Evolutionary conservation across 2,329 filamentous ascomycete genomes (phyloP).

Genomic region (Scopulariopsis brevicaulis): DNA sequence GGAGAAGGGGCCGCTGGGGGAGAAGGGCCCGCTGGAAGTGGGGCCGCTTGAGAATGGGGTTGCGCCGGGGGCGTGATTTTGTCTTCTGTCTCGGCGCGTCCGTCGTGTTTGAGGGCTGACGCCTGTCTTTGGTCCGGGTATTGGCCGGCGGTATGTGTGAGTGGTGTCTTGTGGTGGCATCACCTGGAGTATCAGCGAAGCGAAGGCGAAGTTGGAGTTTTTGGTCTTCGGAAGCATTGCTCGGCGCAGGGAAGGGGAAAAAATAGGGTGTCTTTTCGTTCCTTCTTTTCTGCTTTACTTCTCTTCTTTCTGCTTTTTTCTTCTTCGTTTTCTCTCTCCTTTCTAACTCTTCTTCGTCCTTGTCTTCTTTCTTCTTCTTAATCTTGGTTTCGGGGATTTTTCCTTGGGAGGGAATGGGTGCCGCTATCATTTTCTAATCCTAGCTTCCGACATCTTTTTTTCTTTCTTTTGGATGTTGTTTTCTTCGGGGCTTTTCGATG

Average conservation of each 20-base stretch:
- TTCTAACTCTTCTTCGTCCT: constrained; percentile 5
- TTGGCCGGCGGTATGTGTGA: too few relatives aligned
- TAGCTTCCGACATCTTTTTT: constrained; percentile 1
- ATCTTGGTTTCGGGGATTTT: constrained; percentile 4
- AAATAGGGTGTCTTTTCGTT: background rate
- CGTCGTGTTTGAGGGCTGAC: too few relatives aligned
- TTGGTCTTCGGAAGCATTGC: background rate
- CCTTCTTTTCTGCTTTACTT: background rate
- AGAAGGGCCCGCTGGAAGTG: background rate
- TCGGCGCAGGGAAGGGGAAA: background rate
- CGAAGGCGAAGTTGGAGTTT: background rate
- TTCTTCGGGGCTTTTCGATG: background rate
- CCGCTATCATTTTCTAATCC: background rate
- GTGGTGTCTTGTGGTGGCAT: too few relatives aligned
- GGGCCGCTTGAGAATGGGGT: background rate
- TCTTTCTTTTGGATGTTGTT: background rate
- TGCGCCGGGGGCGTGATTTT: background rate
- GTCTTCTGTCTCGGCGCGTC: background rate
- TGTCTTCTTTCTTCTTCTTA: constrained; percentile 10
- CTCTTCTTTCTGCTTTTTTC: too few relatives aligned
- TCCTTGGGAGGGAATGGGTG: background rate
- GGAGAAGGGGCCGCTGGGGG: background rate
- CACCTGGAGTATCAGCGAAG: too few relatives aligned
- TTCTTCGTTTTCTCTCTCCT: constrained; percentile 9
- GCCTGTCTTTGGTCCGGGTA: too few relatives aligned